phyloP scores from a whole-genome alignment of 148 eudicot species.

The Vaccinium corymbosum region DNA sequence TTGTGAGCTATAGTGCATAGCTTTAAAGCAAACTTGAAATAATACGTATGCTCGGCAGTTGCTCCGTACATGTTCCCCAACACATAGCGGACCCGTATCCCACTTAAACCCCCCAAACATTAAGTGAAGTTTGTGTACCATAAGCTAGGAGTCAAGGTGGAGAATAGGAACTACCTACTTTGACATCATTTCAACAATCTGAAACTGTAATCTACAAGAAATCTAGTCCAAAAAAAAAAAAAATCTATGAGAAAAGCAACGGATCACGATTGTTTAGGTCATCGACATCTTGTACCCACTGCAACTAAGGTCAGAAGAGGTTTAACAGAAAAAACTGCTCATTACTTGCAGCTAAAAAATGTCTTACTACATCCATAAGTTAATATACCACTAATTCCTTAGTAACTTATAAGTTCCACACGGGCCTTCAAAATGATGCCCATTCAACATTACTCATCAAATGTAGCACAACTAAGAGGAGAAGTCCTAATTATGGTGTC shows the following conservation, averaged over 20 bases:
- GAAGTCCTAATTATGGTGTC: neutral
- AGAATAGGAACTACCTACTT: neutral
- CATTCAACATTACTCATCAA: neutral
- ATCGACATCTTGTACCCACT: neutral
- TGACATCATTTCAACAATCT: neutral
- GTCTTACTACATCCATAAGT: neutral
- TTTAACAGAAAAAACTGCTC: neutral
- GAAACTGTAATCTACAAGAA: neutral
- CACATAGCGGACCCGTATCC: neutral
- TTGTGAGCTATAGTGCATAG: neutral
- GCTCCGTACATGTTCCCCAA: neutral
- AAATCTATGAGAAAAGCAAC: neutral
- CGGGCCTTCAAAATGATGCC: neutral
- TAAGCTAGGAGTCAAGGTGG: neutral
- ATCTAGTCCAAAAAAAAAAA: neutral
- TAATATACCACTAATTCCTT: neutral
- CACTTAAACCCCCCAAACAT: neutral
- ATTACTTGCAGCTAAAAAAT: no score
- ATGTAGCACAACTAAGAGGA: neutral
- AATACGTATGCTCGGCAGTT: neutral
- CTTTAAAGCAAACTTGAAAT: neutral
- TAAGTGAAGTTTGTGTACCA: neutral
- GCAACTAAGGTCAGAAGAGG: neutral
- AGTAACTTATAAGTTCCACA: neutral
- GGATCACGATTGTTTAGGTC: neutral